A percentile compares a stretch with the other conserved stretches of the same genome.
phyloP scores from a whole-genome alignment of 2,329 filamentous ascomycete species.

The Epichloe hybrida region DNA sequence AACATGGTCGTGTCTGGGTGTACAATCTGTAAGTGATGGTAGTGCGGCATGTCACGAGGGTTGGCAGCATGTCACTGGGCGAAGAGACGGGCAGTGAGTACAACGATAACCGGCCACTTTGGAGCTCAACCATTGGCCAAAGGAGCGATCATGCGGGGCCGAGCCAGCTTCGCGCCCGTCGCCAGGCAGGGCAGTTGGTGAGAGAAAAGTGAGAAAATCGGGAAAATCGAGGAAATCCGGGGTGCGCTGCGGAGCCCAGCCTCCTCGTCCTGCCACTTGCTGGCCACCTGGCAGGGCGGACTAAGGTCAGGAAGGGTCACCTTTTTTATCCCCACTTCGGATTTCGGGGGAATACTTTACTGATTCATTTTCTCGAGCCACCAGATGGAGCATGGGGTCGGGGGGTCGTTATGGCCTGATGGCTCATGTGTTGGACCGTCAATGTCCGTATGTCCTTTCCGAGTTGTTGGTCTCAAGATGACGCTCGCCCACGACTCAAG shows the following conservation, averaged over 20 bases:
- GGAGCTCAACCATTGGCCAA: neutral
- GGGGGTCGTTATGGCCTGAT: too few species aligned
- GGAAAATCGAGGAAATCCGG: neutral
- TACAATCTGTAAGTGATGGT: neutral
- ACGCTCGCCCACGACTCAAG: too few species aligned
- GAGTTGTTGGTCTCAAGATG: too few species aligned
- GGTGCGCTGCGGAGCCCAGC: neutral
- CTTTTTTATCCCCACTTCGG: too few species aligned
- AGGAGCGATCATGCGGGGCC: neutral
- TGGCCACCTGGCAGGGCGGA: too few species aligned
- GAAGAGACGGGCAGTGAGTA: neutral
- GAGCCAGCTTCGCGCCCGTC: neutral
- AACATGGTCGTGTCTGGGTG: neutral
- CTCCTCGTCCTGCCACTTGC: too few species aligned
- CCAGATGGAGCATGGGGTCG: too few species aligned
- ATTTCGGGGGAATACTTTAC: too few species aligned
- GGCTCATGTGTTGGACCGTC: too few species aligned
- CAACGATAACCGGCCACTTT: slow-evolving; percentile 4
- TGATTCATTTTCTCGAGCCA: too few species aligned
- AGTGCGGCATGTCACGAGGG: slow-evolving; percentile 7
- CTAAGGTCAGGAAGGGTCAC: too few species aligned
- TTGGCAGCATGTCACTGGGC: neutral
- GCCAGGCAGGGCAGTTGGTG: neutral
- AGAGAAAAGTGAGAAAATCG: slow-evolving; percentile 1
- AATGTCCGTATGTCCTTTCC: too few species aligned